phyloP scores from a whole-genome alignment of 805 yeast species.

The Clavispora carvajalis region DNA sequence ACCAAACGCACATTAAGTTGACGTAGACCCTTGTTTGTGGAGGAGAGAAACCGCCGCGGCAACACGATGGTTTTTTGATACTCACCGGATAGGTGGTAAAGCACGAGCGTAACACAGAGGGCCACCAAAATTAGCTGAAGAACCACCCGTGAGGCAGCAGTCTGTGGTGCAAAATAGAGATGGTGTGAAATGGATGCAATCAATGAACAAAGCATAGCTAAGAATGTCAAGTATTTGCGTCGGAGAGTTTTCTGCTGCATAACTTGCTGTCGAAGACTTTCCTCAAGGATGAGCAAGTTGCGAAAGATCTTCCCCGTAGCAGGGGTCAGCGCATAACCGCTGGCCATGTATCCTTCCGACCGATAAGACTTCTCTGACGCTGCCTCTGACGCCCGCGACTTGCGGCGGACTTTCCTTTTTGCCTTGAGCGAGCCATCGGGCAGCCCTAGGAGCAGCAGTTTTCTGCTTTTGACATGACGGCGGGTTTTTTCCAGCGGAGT shows the following conservation, averaged over 20 bases:
- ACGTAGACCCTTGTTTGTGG: conserved; percentile 86
- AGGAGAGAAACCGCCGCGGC: conserved; percentile 71
- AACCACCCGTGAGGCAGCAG: conserved; percentile 25
- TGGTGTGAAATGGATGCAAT: conserved; percentile 37
- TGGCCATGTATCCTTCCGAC: conserved; percentile 11
- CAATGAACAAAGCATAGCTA: conserved; percentile 34
- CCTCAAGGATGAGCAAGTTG: conserved; percentile 79
- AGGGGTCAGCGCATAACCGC: conserved; percentile 23
- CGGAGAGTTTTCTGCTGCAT: conserved; percentile 64
- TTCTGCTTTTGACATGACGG: conserved; percentile 4
- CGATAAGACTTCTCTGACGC: conserved; percentile 12
- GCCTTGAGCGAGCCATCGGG: conserved; percentile 2
- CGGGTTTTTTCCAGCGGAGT: conserved; percentile 5
- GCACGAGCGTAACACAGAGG: conserved; percentile 58
- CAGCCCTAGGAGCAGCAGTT: conserved; percentile 2
- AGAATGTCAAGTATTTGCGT: conserved; percentile 54
- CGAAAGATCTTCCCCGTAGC: conserved; percentile 73
- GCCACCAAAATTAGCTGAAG: conserved; percentile 57
- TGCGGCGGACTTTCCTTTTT: conserved; percentile 9
- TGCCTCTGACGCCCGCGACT: conserved; percentile 12
- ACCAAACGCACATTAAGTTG: conserved; percentile 77
- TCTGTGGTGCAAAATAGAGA: conserved; percentile 24
- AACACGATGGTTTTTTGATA: conserved; percentile 77
- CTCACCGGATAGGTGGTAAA: conserved; percentile 86
- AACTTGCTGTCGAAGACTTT: conserved; percentile 76